Percentiles rank a stretch among this genome's conserved stretches.
Evolutionary conservation across 2,329 filamentous ascomycete species (phyloP).

Genomic region (Ascochyta rabiei): DNA sequence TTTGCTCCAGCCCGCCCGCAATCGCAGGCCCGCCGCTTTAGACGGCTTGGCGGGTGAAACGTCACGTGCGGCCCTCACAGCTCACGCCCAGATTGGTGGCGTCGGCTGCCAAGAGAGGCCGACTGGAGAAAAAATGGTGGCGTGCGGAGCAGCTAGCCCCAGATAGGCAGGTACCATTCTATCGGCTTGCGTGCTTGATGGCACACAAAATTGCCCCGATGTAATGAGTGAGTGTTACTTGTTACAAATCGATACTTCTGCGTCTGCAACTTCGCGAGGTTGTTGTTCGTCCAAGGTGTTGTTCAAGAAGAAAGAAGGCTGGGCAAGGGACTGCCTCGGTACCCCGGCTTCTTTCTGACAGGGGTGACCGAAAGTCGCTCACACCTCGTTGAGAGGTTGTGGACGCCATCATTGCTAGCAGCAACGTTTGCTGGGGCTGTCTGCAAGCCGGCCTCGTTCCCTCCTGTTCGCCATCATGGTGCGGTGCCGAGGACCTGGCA

Average conservation of each 20-base stretch:
- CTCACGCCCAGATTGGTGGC: constrained; percentile 23
- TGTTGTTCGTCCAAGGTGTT: background rate
- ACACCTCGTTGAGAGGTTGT: background rate
- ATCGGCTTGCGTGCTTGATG: constrained; percentile 8
- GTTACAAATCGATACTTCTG: constrained; percentile 16
- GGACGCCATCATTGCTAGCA: background rate
- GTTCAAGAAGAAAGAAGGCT: background rate
- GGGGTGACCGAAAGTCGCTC: background rate
- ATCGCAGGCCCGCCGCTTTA: constrained; percentile 17
- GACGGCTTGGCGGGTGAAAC: constrained; percentile 24
- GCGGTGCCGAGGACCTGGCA: constrained; percentile 2
- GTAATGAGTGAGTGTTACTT: constrained; percentile 5
- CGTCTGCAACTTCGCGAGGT: constrained; percentile 7
- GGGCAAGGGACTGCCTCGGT: constrained; percentile 2
- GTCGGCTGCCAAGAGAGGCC: constrained; percentile 3
- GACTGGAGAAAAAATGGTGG: constrained; percentile 10
- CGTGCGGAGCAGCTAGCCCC: constrained; percentile 6
- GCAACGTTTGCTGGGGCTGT: background rate
- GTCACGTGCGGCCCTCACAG: constrained; percentile 11
- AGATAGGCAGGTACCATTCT: constrained; percentile 13
- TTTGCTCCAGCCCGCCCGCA: constrained; percentile 20
- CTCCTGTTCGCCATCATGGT: constrained; percentile 2
- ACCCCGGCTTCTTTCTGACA: background rate
- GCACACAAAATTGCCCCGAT: constrained; percentile 8
- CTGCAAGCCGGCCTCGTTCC: background rate